phyloP scores from a whole-genome alignment of 1,139 yeast genomes.

The Yamadazyma triangularis region DNA sequence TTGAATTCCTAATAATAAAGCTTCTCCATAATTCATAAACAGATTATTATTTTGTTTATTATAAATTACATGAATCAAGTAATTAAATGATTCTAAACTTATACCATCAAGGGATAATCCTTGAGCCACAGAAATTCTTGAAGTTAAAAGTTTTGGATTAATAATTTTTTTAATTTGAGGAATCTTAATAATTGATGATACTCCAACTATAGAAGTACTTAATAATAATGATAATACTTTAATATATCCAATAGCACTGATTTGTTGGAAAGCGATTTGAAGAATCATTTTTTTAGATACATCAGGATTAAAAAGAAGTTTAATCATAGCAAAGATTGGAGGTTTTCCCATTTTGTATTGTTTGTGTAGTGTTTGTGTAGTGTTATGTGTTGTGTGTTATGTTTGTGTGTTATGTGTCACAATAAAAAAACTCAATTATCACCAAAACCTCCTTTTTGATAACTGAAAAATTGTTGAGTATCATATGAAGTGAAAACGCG shows the following conservation, averaged over 20 bases:
- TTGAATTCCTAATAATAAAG: constrained; percentile 37
- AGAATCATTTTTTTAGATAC: constrained; percentile 37
- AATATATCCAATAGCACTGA: constrained; percentile 33
- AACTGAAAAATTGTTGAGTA: too few relatives aligned
- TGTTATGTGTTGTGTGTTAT: not conserved
- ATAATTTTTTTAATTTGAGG: constrained; percentile 41
- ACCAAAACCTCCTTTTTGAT: too few relatives aligned
- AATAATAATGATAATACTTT: constrained; percentile 31
- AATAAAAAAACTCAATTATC: too few relatives aligned
- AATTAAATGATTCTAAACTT: constrained; percentile 34
- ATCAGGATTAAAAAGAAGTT: constrained; percentile 36
- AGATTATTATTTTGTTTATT: constrained; percentile 32
- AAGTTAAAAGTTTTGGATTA: constrained; percentile 22
- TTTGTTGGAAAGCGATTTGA: constrained; percentile 35
- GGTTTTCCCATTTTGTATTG: constrained; percentile 17
- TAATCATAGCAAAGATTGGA: constrained; percentile 23
- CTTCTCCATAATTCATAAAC: constrained; percentile 42
- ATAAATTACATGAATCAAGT: constrained; percentile 39
- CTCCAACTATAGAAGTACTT: constrained; percentile 36
- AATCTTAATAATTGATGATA: constrained; percentile 36
- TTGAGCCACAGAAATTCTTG: constrained; percentile 28
- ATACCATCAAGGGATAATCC: constrained; percentile 38
- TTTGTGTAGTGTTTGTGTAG: not conserved
- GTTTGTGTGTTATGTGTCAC: too few relatives aligned
- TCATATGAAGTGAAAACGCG: too few relatives aligned